Evolutionary conservation across 108 stramenopile species (phyloP).

Genomic region (Fragilariopsis cylindrus): DNA sequence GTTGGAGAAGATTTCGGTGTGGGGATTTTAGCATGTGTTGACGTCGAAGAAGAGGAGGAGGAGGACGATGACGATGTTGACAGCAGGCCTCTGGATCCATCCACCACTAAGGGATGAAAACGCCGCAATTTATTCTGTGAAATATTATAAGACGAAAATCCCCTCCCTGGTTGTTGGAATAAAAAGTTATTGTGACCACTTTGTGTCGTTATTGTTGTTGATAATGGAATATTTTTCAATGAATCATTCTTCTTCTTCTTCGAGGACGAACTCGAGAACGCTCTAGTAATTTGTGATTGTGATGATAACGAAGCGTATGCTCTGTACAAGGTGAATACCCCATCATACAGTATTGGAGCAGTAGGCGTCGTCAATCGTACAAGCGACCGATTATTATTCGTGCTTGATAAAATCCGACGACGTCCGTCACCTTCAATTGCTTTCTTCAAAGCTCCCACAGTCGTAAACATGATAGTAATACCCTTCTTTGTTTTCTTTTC

Average conservation of each 20-base stretch:
- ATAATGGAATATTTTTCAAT: background rate
- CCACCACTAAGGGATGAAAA: too few species aligned
- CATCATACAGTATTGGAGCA: background rate
- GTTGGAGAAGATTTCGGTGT: conserved; percentile 35
- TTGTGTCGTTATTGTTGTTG: background rate
- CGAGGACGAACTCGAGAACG: too few species aligned
- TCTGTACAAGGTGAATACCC: background rate
- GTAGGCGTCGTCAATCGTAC: too few species aligned
- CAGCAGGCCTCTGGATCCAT: background rate
- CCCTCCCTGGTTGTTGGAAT: background rate
- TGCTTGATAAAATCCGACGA: background rate
- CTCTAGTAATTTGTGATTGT: background rate
- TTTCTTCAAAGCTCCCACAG: conserved; percentile 12
- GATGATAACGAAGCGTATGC: background rate
- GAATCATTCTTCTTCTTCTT: too few species aligned
- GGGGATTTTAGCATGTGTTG: conserved; percentile 38
- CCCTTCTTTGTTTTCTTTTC: background rate
- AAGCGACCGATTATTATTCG: background rate
- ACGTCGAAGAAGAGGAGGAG: background rate
- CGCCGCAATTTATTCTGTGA: too few species aligned
- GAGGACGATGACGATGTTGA: background rate
- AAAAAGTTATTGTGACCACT: background rate
- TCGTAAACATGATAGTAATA: conserved; percentile 5
- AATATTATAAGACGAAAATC: background rate
- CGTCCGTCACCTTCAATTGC: background rate